Base-by-base conservation (phyloP, 2,329 filamentous ascomycete genomes). In the Rutstroemia sp. region DNA sequence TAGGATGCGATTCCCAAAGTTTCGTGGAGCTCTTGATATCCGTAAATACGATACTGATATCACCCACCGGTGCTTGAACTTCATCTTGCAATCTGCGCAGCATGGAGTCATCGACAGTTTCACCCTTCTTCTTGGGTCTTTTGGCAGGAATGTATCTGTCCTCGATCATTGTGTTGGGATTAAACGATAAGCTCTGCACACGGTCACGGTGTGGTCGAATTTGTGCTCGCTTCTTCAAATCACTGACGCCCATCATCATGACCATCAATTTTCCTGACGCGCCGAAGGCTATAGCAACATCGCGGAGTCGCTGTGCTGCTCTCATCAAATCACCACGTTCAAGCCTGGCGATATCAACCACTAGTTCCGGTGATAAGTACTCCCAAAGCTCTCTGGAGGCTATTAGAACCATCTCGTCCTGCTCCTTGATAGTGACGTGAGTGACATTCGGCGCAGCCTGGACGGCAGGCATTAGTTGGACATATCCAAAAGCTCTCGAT, bases 11-110 rank as follows among this genome's bases (percentile, higher is more conserved):
- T 72, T 99, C 94, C 94, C 94, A 99, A 6, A 99, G 77, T 40
- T 89, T 84, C 0, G 94, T 99, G 23, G 92, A 97, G 74, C 92
- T 96, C 77, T 97, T 97, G 79, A 99, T 99, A 75, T 99, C 94
- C 0, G 94, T 99, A 70, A 99, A 99, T 50, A 95, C 91, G 67
- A 99, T 90, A 44, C 90, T 88, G 49, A 97, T 84, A 66, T 95
- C 89, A 48, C 92, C 92, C 1, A 86, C 89, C 0, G 94, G 94
- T 12, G 94, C 89, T 59, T 92, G 88, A 50, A 97, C 92, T 73
- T 96, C 92, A 53, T 88, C 86, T 62, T 94, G 90, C 30, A 97
- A 83, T 48, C 92, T 83, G 57, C 89, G 88, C 54, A 99, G 81
- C 54, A 87, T 89, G 23, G 91, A 95, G 70, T 97, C 91, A 55